These are phyloP conservation scores for Crataegus laevigata DNA, from an alignment of 306 rosid species.

Conservation along the genomic window DNA sequence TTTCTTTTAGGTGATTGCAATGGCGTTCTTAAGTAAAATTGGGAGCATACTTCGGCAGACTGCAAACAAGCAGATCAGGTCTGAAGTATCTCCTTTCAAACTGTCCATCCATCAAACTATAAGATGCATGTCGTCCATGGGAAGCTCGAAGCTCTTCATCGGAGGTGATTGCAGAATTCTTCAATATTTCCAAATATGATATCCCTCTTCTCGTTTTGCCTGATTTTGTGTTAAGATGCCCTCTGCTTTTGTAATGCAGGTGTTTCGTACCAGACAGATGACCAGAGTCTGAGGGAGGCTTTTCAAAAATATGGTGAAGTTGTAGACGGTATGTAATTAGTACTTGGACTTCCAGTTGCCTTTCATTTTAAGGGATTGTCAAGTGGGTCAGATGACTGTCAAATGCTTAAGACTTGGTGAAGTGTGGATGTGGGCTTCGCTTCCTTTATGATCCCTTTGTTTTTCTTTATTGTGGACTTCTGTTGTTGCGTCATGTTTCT, in stretches of 20 bases:
- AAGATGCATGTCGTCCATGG: conserved; percentile 55
- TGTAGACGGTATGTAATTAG: conserved; percentile 52
- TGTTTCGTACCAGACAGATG: conserved; percentile 60
- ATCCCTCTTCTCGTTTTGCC: neutral
- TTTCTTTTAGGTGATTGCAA: conserved; percentile 31
- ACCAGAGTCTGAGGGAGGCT: conserved; percentile 55
- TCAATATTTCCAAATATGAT: neutral
- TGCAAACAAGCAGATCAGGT: conserved; percentile 33
- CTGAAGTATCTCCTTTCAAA: conserved; percentile 34
- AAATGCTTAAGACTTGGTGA: neutral
- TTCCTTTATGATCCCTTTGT: neutral
- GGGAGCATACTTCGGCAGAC: conserved; percentile 64
- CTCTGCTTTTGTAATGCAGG: conserved; percentile 36
- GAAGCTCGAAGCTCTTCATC: conserved; percentile 58
- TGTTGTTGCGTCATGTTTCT: neutral
- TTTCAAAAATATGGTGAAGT: conserved; percentile 72
- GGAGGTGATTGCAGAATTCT: conserved; percentile 55
- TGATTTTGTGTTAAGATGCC: neutral
- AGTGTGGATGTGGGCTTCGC: neutral
- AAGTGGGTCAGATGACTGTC: neutral
- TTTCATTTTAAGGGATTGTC: neutral
- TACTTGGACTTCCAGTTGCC: neutral
- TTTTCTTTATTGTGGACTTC: neutral
- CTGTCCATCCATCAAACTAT: conserved; percentile 51
- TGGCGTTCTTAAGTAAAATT: conserved; percentile 76